Evolutionary conservation across 75 land plant genomes (phyloP).

Genomic region (Larix kaempferi): DNA sequence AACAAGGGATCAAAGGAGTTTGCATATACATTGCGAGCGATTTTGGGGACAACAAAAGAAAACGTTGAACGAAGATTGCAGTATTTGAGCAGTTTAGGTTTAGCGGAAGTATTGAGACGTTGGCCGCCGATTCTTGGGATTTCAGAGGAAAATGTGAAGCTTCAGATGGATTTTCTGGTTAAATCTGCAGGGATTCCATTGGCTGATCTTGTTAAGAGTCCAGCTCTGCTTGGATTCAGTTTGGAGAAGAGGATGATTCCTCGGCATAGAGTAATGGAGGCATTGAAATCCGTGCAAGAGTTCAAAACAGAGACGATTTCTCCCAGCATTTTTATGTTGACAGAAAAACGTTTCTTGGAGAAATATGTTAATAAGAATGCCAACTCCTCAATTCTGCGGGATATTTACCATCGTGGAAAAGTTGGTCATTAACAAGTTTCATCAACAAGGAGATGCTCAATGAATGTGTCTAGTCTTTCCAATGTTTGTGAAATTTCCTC

Average conservation of each 20-base stretch:
- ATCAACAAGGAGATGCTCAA: no score
- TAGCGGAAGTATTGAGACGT: no score
- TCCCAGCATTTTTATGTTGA: not conserved
- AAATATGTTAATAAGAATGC: conserved; percentile 5
- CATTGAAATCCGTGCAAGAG: conserved; percentile 14
- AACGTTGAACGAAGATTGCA: no score
- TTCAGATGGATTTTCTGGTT: conserved; percentile 14
- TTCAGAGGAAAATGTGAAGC: conserved; percentile 15
- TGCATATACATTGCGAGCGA: no score
- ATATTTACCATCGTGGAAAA: no score
- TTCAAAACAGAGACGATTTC: conserved; percentile 12
- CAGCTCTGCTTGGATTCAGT: not conserved
- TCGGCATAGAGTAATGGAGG: conserved; percentile 14
- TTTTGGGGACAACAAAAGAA: no score
- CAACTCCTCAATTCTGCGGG: no score
- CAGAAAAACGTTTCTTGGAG: conserved; percentile 19
- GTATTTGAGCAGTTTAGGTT: no score
- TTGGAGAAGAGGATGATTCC: conserved; percentile 20
- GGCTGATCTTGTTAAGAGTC: not conserved
- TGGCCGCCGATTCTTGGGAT: not conserved
- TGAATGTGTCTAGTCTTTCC: no score
- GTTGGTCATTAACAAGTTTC: no score
- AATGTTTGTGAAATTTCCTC: no score
- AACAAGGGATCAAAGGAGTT: no score
- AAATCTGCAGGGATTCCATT: not conserved